Evolutionary conservation across 2,329 filamentous ascomycete genomes (phyloP), one percentile per base, ranked within the genome.

Genomic region (Fusarium tjaetaba): DNA sequence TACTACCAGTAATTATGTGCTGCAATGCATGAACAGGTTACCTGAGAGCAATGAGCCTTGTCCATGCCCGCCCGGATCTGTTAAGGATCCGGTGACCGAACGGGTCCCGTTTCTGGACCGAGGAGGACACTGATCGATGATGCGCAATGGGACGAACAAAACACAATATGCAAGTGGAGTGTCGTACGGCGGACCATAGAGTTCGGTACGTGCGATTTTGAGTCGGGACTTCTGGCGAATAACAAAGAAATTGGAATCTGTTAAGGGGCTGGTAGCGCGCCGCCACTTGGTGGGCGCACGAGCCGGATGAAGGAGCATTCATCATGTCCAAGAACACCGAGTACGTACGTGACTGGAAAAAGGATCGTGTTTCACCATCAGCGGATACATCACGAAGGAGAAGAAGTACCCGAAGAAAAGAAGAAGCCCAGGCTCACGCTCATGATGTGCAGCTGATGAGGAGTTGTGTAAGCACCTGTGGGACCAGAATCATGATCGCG

Each of bases 201-300:
- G 58, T 55, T 59, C 11, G 65, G 64, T 78, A 78, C 75, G 45
- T 67, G 73, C 73, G 65, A 60, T 62, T 70, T 24, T 60, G 43
- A 36, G 30, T 45, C 57, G 52, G 65, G 49, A 70, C 68, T 74
- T 59, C 51, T 70, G 59, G 53, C 61, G 32, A 72, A 71, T 58
- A 66, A 71, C 48, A 75, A 76, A 38, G 75, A 77, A 66, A 78
- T 78, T 76, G 70, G 69, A 61, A 42, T 43, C n/a, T 71, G 67
- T 72, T 77, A 77, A 78, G 76, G 76, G 76, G 76, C 43, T 71
- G 73, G 66, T 73, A 77, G 73, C 61, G 76, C 64, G 68, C 73
- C 68, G 61, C 75, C 65, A 72, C 76, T 58, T 43, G 59, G 67
- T 73, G 56, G 59, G 48, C 56, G 71, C 71, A 69, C 68, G 71